Percentiles rank a stretch among this genome's conserved stretches.
Evolutionary conservation across 441 rosid species (phyloP).

Genomic region (Eruca vesicaria): DNA sequence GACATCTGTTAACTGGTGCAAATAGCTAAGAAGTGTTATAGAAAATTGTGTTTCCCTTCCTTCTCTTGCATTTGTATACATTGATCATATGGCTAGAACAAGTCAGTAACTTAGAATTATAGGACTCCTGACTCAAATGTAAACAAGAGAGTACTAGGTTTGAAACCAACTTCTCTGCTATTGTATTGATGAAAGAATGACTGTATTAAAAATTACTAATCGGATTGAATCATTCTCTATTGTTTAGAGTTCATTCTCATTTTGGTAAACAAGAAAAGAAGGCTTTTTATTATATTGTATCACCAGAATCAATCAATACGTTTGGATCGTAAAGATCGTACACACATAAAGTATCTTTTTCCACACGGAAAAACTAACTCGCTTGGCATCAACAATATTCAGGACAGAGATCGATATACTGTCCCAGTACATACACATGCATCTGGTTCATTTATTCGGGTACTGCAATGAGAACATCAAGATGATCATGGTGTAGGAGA

Average conservation of each 20-base stretch:
- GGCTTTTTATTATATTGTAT: neutral
- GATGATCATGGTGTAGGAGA: slow-evolving; percentile 84
- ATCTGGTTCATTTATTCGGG: slow-evolving; percentile 82
- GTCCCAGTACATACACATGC: slow-evolving; percentile 81
- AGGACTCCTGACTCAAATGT: neutral
- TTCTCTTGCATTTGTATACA: neutral
- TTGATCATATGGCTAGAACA: too few species aligned
- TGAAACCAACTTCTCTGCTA: neutral
- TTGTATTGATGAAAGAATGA: neutral
- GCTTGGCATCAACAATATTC: slow-evolving; percentile 24
- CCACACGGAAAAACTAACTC: too few species aligned
- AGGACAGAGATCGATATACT: slow-evolving; percentile 79
- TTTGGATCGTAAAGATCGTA: neutral
- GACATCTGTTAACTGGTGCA: neutral
- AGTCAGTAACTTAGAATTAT: neutral
- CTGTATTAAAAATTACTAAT: neutral
- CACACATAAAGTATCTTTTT: too few species aligned
- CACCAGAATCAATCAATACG: neutral
- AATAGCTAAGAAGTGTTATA: neutral
- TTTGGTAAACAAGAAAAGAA: too few species aligned
- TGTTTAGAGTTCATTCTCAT: neutral
- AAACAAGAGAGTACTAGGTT: neutral
- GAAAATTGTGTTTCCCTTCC: neutral
- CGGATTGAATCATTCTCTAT: neutral
- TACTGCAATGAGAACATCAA: slow-evolving; percentile 71